Evolutionary conservation across 306 rosid species (phyloP).

Genomic region (Cicer arietinum): DNA sequence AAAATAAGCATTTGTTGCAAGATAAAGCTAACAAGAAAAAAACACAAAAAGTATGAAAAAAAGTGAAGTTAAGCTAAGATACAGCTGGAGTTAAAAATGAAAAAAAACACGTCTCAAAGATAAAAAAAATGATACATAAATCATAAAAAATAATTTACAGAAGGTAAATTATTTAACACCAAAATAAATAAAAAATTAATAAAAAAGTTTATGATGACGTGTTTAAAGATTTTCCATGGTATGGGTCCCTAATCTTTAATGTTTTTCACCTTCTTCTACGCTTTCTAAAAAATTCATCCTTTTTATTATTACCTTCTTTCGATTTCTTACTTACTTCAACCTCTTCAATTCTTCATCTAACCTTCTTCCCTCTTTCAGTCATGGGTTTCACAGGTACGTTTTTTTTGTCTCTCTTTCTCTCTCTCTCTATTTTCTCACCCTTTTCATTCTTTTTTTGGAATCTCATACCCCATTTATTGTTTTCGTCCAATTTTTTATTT

Average conservation of each 20-base stretch:
- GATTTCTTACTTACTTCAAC: constrained; percentile 46
- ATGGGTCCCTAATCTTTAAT: constrained; percentile 33
- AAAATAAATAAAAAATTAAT: not conserved
- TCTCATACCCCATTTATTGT: constrained; percentile 50
- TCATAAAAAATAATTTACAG: not conserved
- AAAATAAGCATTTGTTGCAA: constrained; percentile 8
- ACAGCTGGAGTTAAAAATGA: constrained; percentile 14
- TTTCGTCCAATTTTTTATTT: constrained; percentile 45
- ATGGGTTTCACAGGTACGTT: constrained; percentile 47
- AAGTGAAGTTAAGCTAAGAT: constrained; percentile 10
- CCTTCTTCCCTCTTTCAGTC: constrained; percentile 10
- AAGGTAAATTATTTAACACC: not conserved
- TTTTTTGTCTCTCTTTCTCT: not conserved
- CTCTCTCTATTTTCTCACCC: constrained; percentile 9
- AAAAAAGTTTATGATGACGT: constrained; percentile 50
- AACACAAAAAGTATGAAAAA: not conserved
- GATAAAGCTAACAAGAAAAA: not conserved
- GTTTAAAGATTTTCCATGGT: constrained; percentile 47
- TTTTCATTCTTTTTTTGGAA: constrained; percentile 27
- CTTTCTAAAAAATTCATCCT: constrained; percentile 3
- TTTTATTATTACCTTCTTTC: constrained; percentile 27
- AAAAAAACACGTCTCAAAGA: not conserved
- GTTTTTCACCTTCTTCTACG: constrained; percentile 24
- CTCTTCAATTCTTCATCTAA: constrained; percentile 40
- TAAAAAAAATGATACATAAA: not conserved